Base-by-base conservation (phyloP, 768 basidiomycete species). In the Kondoa subrosea region DNA sequence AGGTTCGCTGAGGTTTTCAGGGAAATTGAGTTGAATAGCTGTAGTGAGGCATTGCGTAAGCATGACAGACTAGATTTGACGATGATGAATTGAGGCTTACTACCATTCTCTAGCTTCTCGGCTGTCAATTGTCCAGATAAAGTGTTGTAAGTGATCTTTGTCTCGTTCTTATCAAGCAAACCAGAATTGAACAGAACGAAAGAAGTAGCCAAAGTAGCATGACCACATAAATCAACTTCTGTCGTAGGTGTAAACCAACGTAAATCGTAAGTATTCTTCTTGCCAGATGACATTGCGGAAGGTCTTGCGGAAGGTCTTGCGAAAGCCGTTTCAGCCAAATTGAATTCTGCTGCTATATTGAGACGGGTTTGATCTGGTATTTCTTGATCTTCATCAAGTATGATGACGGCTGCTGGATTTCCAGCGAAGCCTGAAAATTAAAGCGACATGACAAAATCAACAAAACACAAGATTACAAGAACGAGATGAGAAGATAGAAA, bases 281-380 rank as follows among this genome's bases (percentile, higher is more conserved):
- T 15, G 56, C 56, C 30, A 60, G 58, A 15, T 60, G n/a, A 60
- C 4, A 27, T 12, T 25, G 30, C 4, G 8, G 14, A 15, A 31
- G 14, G 14, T 12, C 25, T 32, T 14, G 61, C 16, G 61, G n/a
- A 27, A 32, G 61, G 61, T 8, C 15, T 29, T 17, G 33, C 61
- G 61, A 63, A 63, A 4, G 61, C 61, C 61, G 61, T 63, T 32
- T 63, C 61, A 32, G 29, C 34, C 27, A 63, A 32, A 32, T n/a
- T 31, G 61, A 63, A 63, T 33, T 63, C 61, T 26, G 29, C 34
- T 17, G 16, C 29, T 31, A 27, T 33, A 16, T 3, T n/a, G 17
- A 63, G 16, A 14, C 61, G 33, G 16, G 29, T 63, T 27, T 60
- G 14, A 31, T 63, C 61, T 50, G 40, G 40, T 8, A 50, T 50